phyloP scores from a whole-genome alignment of 2,329 filamentous ascomycete species.

The Xylaria sp. region DNA sequence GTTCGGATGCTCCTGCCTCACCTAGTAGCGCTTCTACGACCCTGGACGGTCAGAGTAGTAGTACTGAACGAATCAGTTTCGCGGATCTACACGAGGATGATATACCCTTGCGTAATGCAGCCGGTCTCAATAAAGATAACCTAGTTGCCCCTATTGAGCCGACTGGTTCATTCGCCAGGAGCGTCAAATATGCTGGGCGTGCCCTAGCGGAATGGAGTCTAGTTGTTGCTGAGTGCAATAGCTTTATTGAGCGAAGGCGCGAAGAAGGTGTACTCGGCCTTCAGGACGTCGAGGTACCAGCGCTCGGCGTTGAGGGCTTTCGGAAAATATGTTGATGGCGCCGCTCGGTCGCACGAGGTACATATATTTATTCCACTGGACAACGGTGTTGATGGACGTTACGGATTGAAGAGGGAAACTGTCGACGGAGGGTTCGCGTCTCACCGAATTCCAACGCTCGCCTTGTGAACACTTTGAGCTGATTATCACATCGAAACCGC shows the following conservation, averaged over 20 bases:
- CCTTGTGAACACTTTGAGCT: neutral
- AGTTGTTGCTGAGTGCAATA: slow-evolving; percentile 79
- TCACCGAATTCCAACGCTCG: neutral
- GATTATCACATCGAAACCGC: neutral
- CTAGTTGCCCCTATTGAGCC: slow-evolving; percentile 54
- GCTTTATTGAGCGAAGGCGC: slow-evolving; percentile 76
- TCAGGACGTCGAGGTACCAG: slow-evolving; percentile 71
- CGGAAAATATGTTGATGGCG: slow-evolving; percentile 42
- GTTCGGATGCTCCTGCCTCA: slow-evolving; percentile 42
- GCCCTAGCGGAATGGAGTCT: slow-evolving; percentile 80
- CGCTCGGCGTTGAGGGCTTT: slow-evolving; percentile 67
- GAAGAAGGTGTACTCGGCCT: slow-evolving; percentile 73
- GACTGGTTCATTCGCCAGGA: slow-evolving; percentile 50
- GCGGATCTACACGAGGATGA: slow-evolving; percentile 34
- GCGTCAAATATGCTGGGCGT: slow-evolving; percentile 69
- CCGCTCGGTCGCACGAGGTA: neutral
- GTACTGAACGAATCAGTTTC: slow-evolving; percentile 30
- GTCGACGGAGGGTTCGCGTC: too few species aligned
- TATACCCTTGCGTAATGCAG: slow-evolving; percentile 24
- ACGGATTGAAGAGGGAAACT: neutral
- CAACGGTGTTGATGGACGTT: neutral
- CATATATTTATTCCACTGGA: neutral
- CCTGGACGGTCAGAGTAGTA: slow-evolving; percentile 29
- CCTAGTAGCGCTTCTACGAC: slow-evolving; percentile 29
- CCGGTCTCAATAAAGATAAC: slow-evolving; percentile 39